Conservation (phyloP, 768 basidiomycete genomes). For the Tulasnella sp. region DNA sequence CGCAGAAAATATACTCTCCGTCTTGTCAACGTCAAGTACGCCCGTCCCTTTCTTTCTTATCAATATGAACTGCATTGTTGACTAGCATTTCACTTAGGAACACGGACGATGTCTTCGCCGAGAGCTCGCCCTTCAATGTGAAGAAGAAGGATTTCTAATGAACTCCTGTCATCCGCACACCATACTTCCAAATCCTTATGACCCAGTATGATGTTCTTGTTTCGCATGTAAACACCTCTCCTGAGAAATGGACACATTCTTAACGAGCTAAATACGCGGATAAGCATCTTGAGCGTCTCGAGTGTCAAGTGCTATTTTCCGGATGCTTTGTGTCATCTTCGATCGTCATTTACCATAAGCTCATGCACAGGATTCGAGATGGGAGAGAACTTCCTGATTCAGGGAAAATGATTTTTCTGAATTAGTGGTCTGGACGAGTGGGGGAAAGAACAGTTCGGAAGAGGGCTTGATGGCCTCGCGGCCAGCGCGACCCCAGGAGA, state of each 20-base stretch:
- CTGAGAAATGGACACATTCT: not conserved
- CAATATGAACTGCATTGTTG: not conserved
- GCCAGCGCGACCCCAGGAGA: not conserved
- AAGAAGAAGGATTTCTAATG: not conserved
- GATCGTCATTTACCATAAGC: not conserved
- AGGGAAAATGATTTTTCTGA: not conserved
- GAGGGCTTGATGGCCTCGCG: slow-evolving; percentile 12
- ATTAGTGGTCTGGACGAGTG: not conserved
- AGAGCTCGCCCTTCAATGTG: not conserved
- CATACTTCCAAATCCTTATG: not conserved
- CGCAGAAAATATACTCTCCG: not conserved
- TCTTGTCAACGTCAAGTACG: not conserved
- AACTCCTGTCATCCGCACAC: not conserved
- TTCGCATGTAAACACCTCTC: not conserved
- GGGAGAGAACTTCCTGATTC: not conserved
- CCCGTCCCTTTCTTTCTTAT: too few relatives aligned
- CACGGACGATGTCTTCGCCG: not conserved
- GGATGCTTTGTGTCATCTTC: not conserved
- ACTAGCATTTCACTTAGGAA: not conserved
- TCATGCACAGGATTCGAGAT: slow-evolving; percentile 6
- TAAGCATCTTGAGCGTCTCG: not conserved
- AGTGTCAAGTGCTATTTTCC: too few relatives aligned
- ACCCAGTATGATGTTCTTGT: not conserved
- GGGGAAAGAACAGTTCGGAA: not conserved
- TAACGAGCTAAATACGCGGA: not conserved